Evolutionary conservation across 2,329 filamentous ascomycete genomes (phyloP), one percentile per base, ranked within the genome.

Genomic region (Pseudogymnoascus sp.): DNA sequence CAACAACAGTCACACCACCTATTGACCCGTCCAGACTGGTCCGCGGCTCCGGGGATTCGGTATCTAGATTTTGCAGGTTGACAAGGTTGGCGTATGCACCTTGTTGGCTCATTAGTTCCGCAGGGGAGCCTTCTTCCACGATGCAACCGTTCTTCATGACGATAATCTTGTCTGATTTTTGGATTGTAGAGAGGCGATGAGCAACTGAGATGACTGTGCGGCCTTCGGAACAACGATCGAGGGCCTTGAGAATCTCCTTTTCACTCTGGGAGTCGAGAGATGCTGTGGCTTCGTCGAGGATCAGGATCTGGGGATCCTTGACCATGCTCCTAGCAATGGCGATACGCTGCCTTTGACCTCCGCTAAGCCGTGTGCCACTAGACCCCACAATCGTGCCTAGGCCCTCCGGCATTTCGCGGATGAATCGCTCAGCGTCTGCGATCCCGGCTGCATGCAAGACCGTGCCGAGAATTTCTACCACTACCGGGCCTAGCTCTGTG

Each of bases 241-340:
- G 50, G 50, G 50, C 50, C 26, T 91, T 87, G 65, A 97, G 91
- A 0, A 93, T 96, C 69, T 89, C 90, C 75, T 97, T 93, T 71
- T 97, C 93, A 4, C 93, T 97, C 7, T 88, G 88, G 75, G 96
- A 96, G 77, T 97, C 93, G 71, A 97, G 96, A 0, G 90, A 96
- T 0, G 93, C 93, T 1, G 93, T 97, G 1, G 93, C 93, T 78
- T 97, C 93, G 75, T 97, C 93, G 92, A 97, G 96, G 70, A 97
- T 88, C 26, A 97, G 80, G 2, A 97, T 91, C 67, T 89, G 70
- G 93, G 84, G 63, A 96, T 87, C 0, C 88, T 86, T 0, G 85
- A 84, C 38, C 23, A 63, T 33, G n/a, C 31, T 35, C 6, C 89
- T 81, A 1, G 89, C 88, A 65, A 91, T 91, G 3, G 89, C 88